A percentile compares a stretch with the other conserved stretches of the same genome.
These are phyloP conservation scores for Zanthoxylum bungeanum DNA, from an alignment of 345 rosid species.

Conservation along the genomic window DNA sequence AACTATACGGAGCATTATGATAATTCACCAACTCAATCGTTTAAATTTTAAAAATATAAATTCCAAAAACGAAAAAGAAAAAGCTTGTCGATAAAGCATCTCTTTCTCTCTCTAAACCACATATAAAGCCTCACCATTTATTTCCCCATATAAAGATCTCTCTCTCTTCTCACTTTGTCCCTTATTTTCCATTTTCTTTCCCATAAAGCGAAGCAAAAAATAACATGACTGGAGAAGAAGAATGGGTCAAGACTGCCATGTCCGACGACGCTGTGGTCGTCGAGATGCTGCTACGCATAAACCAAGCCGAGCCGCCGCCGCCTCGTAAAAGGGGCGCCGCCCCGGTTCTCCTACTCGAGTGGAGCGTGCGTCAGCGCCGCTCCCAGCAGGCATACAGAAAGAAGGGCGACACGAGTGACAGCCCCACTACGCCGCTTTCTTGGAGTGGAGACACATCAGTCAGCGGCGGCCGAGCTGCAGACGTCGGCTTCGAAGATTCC, in stretches of 20 bases:
- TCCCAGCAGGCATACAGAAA: no score
- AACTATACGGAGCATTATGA: not conserved
- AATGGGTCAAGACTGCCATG: constrained; percentile 61
- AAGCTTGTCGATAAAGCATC: constrained; percentile 32
- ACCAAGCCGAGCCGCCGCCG: constrained; percentile 21
- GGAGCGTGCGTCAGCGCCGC: no score
- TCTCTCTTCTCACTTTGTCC: constrained; percentile 19
- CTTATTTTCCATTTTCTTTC: not conserved
- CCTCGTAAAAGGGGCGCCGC: not conserved
- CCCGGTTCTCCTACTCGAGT: constrained; percentile 39
- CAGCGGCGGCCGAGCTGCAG: no score
- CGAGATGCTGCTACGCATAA: constrained; percentile 50
- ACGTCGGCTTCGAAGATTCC: no score
- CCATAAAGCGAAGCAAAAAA: not conserved
- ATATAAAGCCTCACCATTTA: constrained; percentile 28
- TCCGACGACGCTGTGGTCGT: constrained; percentile 54
- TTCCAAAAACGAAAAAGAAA: not conserved
- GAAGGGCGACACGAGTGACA: no score
- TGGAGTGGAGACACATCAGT: no score
- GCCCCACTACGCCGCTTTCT: no score
- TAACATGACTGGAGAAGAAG: constrained; percentile 48
- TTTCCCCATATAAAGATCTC: constrained; percentile 34
- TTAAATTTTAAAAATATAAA: not conserved
- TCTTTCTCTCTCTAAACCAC: constrained; percentile 12
- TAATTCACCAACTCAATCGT: no score